Base-by-base conservation (phyloP, 192 early-diverging fungal species). In the Endogone sp. region DNA sequence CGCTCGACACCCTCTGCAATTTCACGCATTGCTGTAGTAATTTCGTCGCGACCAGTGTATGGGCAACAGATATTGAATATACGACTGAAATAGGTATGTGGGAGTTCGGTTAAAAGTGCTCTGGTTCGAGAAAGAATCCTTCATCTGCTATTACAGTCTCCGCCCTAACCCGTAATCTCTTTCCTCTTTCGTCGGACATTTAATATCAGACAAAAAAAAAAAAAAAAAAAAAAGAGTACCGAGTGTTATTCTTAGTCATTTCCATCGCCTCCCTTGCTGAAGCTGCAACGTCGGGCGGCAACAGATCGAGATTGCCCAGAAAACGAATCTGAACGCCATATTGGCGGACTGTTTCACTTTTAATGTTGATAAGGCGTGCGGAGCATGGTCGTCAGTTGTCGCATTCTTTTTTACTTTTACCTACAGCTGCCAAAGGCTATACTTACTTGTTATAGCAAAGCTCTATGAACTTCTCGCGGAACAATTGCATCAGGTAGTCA, bases 21-120 rank as follows among this genome's bases (percentile, higher is more conserved):
- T 16, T 66, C 67, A 27, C 82, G 76, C 23, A 91, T 80, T 2
- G 97, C 90, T 29, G 80, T 76, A 4, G 92, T 72, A 32, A 99
- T 93, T 81, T 99, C 98, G 69, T 98, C 91, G 3, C 93, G 88
- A 6, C 93, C 89, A 10, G 93, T 94, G 65, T 99, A 99, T 11
- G 96, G 89, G 72, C 89, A 92, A 71, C 94, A 97, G 26, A 99
- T 86, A 68, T 98, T 96, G 11, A 99, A 79, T 23, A 88, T 86
- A 28, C 92, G 88, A 29, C 89, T 88, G 28, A 20, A 10, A 66
- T n/a, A n/a, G n/a, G n/a, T n/a, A n/a, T 28, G 59, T 10, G 24
- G 59, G 22, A 23, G 9, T 6, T 11, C 16, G 37, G 37, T 49
- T 49, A 16, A 49, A 49, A 11, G 37, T 11, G 37, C 16, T 6